Evolutionary conservation across 2,329 filamentous ascomycete species (phyloP).

Genomic region (Chaetomiaceae sp.): DNA sequence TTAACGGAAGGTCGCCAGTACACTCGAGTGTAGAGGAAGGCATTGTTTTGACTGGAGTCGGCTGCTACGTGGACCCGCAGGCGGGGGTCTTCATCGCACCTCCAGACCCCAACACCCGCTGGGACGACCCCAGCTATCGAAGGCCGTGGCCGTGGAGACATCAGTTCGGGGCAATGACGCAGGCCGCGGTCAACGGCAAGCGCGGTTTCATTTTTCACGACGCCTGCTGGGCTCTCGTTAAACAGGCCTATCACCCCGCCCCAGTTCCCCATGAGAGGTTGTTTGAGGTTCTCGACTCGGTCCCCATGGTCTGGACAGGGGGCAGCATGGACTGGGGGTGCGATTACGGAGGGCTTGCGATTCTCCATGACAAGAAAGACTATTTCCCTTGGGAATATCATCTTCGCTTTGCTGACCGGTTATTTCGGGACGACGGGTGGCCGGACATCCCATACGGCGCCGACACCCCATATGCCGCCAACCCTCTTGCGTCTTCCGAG

Average conservation of each 20-base stretch:
- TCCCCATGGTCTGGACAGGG: neutral
- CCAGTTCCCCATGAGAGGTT: neutral
- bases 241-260: neutral
- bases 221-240: neutral
- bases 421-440: too few relatives aligned
- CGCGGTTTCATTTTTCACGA: conserved; percentile 2
- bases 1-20: neutral
- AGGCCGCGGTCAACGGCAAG: too few relatives aligned
- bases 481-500: neutral
- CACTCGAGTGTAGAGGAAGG: neutral
- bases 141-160: neutral
- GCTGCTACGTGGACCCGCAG: neutral
- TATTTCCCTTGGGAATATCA: conserved; percentile 9
- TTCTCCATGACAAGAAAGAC: too few relatives aligned
- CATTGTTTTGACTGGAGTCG: neutral
- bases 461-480: neutral
- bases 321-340: neutral
- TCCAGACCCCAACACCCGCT: neutral
- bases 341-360: too few relatives aligned
- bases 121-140: neutral
- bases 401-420: too few relatives aligned
- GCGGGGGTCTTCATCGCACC: neutral
- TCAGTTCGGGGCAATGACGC: neutral
- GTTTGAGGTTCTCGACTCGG: neutral
- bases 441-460: too few relatives aligned